Conservation (phyloP, 1,139 yeast species). For the Pneumocystis murina region DNA sequence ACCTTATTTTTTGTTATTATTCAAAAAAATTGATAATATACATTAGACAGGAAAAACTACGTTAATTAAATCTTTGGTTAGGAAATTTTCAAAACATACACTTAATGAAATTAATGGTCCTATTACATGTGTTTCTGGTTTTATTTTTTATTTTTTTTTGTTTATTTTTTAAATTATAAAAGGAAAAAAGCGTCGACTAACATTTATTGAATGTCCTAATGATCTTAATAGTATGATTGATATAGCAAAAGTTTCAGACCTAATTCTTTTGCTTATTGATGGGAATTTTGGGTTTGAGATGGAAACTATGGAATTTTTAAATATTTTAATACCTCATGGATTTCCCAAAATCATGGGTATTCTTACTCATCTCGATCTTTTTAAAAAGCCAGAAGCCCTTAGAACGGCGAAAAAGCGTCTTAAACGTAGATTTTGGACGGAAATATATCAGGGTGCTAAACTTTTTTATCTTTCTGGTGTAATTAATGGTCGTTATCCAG, state of each 20-base stretch:
- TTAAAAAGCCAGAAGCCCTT: constrained; percentile 76
- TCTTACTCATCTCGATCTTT: constrained; percentile 87
- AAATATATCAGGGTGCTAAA: constrained; percentile 96
- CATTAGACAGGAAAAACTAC: constrained; percentile 76
- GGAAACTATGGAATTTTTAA: constrained; percentile 98
- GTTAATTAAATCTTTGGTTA: constrained; percentile 71
- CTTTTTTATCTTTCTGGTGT: constrained; percentile 90
- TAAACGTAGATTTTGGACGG: constrained; percentile 96
- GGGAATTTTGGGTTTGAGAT: constrained; percentile 97
- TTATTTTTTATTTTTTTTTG: background rate
- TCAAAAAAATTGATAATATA: background rate
- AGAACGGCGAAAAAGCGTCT: constrained; percentile 83
- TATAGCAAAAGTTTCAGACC: constrained; percentile 87
- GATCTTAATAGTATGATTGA: constrained; percentile 94
- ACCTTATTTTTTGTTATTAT: background rate
- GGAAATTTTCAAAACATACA: constrained; percentile 79
- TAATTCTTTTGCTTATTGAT: constrained; percentile 76
- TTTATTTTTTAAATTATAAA: background rate
- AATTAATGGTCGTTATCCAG: constrained; percentile 93
- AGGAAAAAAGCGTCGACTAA: constrained; percentile 82
- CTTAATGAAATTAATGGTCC: constrained; percentile 85
- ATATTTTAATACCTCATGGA: constrained; percentile 94
- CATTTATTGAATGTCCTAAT: constrained; percentile 83
- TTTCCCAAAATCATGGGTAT: constrained; percentile 96
- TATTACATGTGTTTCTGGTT: constrained; percentile 70